Evolutionary conservation across 2,329 filamentous ascomycete species (phyloP), one percentile per base, ranked within the genome.

Genomic region (Tolypocladium paradoxum): DNA sequence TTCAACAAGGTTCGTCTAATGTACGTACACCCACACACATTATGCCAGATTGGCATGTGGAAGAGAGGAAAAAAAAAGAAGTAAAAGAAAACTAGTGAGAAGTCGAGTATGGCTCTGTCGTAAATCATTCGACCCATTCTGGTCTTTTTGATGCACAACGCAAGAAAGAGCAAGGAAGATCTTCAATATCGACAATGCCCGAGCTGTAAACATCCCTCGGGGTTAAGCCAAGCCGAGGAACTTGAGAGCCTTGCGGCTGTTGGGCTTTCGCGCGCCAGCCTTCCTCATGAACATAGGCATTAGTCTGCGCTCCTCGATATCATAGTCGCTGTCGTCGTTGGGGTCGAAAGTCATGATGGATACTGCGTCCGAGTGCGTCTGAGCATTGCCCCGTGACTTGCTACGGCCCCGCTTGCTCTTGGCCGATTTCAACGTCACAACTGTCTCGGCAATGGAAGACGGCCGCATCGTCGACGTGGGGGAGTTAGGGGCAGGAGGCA

Each of bases 191-290:
- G 14, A 45, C 3, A 9, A 45, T n/a, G 24, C 40, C 24, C 16
- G 24, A 8, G 27, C 43, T 6, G 8, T 6, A 20, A 11, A 6
- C 18, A 1, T 31, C 27, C 18, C 4, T 14, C 43, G 7, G 12
- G 5, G 18, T 60, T 59, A 75, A 12, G 72, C 71, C 46, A 79
- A 63, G 0, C 77, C 77, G 1, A 81, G 67, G 61, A 78, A 79
- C 62, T 77, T 79, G 51, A 79, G 69, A 7, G 77, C 77, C 62
- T 81, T 81, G 8, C 72, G 69, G 49, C 69, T 76, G 53, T 72
- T 75, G 2, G 68, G 70, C 61, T 71, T 73, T 18, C 63, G 66
- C 31, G 61, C 57, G 12, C 59, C 59, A 2, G 60, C 55, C 54
- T 67, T 71, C 53, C 65, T 65, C 61, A 73, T 61, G 37, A 73